Conservation (phyloP, 2,329 filamentous ascomycete genomes). For the Colletotrichum sojae region DNA sequence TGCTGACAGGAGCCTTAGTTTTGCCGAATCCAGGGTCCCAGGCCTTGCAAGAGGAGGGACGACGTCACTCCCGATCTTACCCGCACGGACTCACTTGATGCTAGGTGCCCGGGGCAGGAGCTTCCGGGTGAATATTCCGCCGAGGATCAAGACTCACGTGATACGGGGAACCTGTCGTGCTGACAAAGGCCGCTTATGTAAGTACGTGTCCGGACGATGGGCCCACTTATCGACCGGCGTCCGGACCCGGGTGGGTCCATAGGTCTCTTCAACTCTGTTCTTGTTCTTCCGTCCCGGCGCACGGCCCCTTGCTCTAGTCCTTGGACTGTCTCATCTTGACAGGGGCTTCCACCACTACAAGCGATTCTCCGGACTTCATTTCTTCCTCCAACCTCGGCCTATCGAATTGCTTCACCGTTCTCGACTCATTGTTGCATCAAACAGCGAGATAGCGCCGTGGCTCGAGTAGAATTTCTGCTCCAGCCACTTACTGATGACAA, state of each 20-base stretch:
- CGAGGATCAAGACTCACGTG: not conserved
- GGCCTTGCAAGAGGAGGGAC: not conserved
- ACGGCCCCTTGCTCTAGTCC: constrained; percentile 8
- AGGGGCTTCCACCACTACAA: not conserved
- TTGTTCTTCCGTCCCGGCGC: constrained; percentile 29
- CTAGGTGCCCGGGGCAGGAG: no score
- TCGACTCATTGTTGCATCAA: constrained; percentile 19
- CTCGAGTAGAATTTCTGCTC: constrained; percentile 18
- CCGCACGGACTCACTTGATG: not conserved
- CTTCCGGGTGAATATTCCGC: not conserved
- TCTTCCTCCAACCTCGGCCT: constrained; percentile 19
- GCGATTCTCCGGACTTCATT: not conserved
- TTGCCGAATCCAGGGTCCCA: constrained; percentile 40
- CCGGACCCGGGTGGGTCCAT: no score
- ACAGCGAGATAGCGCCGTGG: not conserved
- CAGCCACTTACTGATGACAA: not conserved
- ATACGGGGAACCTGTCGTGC: not conserved
- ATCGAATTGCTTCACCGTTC: not conserved
- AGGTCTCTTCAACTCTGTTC: no score
- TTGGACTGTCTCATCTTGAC: constrained; percentile 13
- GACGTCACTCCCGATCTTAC: constrained; percentile 29
- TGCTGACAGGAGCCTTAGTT: constrained; percentile 29
- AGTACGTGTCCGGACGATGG: no score
- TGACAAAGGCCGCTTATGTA: no score
- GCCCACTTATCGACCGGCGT: no score